phyloP scores from a whole-genome alignment of 2,329 filamentous ascomycete species.

The Hypoxylon sp. region DNA sequence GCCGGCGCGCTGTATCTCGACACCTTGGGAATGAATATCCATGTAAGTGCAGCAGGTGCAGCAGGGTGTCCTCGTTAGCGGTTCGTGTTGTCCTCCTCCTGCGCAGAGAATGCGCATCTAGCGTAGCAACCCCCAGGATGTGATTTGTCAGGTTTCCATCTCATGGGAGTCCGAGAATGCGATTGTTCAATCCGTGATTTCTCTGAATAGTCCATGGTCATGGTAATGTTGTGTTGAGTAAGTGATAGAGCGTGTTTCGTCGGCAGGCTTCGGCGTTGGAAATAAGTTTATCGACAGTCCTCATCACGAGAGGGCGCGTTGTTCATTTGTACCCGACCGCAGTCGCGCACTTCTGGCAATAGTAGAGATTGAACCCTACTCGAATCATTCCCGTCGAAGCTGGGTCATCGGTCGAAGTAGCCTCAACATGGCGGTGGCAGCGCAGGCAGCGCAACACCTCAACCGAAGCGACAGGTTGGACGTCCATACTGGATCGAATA shows the following conservation, averaged over 20 bases:
- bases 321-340: constrained; percentile 74
- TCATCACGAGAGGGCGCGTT: constrained; percentile 2
- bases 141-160: constrained; percentile 25
- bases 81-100: constrained; percentile 21
- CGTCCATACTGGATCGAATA: constrained; percentile 64
- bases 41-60: constrained; percentile 36
- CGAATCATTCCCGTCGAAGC: constrained; percentile 73
- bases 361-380: constrained; percentile 76
- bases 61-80: constrained; percentile 27
- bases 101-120: constrained; percentile 20
- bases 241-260: constrained; percentile 22
- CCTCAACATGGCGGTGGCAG: constrained; percentile 74
- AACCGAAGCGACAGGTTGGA: constrained; percentile 66
- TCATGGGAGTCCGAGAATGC: constrained; percentile 34
- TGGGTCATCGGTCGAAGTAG: constrained; percentile 72
- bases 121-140: constrained; percentile 23
- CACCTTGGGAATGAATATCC: constrained; percentile 25
- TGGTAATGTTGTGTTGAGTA: constrained; percentile 16
- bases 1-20: constrained; percentile 35
- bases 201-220: constrained; percentile 14
- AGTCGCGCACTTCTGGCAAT: constrained; percentile 74
- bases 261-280: constrained; percentile 13
- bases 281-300: constrained; percentile 14
- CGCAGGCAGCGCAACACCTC: constrained; percentile 66
- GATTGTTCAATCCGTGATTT: constrained; percentile 20